Percentiles rank a stretch among this genome's conserved stretches.
Evolutionary conservation across 768 basidiomycete species (phyloP).

Genomic region (Porphyrellus cyaneotinctus): DNA sequence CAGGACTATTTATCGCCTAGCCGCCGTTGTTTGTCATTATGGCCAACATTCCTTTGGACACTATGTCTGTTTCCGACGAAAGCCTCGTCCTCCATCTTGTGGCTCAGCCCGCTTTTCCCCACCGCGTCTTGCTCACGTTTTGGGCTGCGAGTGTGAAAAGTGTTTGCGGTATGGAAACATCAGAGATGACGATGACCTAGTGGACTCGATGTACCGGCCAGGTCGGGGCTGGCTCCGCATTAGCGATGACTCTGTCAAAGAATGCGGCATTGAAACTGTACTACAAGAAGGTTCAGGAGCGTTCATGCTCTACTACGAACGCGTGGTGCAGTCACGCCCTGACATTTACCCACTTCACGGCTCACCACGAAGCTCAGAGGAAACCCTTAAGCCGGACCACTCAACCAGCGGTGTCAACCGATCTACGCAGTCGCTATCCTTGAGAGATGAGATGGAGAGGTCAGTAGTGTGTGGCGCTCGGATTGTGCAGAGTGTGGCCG

Average conservation of each 20-base stretch:
- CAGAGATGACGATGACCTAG: slow-evolving; percentile 50
- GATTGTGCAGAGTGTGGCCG: slow-evolving; percentile 54
- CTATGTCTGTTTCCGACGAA: slow-evolving; percentile 87
- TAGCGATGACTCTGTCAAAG: slow-evolving; percentile 78
- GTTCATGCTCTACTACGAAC: slow-evolving; percentile 96
- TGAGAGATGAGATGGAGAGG: slow-evolving; percentile 17
- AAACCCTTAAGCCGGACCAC: slow-evolving; percentile 56
- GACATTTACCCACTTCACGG: slow-evolving; percentile 31
- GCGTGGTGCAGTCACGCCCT: slow-evolving; percentile 41
- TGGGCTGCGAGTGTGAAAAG: slow-evolving; percentile 44
- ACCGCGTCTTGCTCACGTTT: slow-evolving; percentile 38
- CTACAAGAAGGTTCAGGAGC: slow-evolving; percentile 66
- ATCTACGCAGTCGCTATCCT: slow-evolving; percentile 44
- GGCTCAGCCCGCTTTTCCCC: slow-evolving; percentile 39
- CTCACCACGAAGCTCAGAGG: slow-evolving; percentile 53
- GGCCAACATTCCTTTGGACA: slow-evolving; percentile 93
- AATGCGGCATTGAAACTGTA: slow-evolving; percentile 72
- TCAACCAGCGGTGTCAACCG: slow-evolving; percentile 38
- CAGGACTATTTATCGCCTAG: slow-evolving; percentile 80
- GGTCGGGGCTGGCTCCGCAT: slow-evolving; percentile 83
- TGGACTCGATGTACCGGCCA: slow-evolving; percentile 31
- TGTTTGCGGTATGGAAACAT: slow-evolving; percentile 50
- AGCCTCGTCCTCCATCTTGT: slow-evolving; percentile 51
- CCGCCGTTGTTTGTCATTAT: slow-evolving; percentile 87
- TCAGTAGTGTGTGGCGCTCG: slow-evolving; percentile 39